phyloP scores from a whole-genome alignment of 768 basidiomycete species.

The Lyophyllum atratum region DNA sequence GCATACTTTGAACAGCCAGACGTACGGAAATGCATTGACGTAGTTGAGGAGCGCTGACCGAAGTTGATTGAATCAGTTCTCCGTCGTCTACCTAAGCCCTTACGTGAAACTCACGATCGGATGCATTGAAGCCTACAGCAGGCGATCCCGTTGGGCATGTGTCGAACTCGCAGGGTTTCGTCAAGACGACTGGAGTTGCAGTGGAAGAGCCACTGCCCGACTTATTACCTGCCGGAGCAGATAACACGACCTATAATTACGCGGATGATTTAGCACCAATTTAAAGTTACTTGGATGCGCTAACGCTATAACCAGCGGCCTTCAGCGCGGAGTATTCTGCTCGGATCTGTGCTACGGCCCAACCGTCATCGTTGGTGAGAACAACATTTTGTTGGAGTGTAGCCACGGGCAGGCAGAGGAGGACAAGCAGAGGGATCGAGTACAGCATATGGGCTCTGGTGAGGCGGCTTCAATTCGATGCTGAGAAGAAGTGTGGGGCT shows the following conservation, averaged over 20 bases:
- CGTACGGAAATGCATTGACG: conserved; percentile 43
- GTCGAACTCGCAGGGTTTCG: conserved; percentile 40
- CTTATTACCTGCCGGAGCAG: conserved; percentile 41
- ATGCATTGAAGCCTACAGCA: conserved; percentile 39
- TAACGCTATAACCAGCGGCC: conserved; percentile 36
- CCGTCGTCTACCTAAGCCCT: background rate
- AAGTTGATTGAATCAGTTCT: background rate
- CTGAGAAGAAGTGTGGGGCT: background rate
- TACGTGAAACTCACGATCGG: conserved; percentile 29
- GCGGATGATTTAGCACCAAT: background rate
- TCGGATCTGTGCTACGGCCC: conserved; percentile 47
- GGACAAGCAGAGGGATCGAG: background rate
- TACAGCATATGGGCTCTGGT: background rate
- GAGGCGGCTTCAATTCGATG: background rate
- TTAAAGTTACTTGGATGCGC: background rate
- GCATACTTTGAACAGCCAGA: conserved; percentile 5
- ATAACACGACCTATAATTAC: conserved; percentile 38
- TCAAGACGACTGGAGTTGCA: conserved; percentile 30
- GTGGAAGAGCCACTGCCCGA: conserved; percentile 43
- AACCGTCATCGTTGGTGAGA: conserved; percentile 33
- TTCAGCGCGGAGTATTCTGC: conserved; percentile 36
- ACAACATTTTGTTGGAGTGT: conserved; percentile 17
- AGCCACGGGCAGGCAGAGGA: background rate
- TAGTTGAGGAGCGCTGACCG: conserved; percentile 39
- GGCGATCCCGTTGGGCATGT: conserved; percentile 43